Conservation (phyloP, 2,329 filamentous ascomycete genomes). For the Arthrobotrys pseudoclavata region DNA sequence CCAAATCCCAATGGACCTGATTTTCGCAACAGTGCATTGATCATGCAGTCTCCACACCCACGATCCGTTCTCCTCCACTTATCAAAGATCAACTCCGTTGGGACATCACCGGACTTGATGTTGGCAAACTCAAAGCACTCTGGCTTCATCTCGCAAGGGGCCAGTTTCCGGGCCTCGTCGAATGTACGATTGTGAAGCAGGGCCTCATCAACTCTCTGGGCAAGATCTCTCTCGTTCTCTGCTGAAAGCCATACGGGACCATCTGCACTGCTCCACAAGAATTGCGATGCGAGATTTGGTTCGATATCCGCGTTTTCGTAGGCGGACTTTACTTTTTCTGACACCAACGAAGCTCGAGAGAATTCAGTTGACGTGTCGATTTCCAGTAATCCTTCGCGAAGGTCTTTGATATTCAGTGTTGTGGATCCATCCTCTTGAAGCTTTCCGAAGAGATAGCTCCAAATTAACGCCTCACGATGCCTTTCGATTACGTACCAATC, state of each 20-base stretch:
- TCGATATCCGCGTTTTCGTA: conserved; percentile 35
- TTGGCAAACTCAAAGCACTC: conserved; percentile 39
- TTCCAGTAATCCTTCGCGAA: background rate
- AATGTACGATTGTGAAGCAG: conserved; percentile 8
- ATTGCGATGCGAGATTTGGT: conserved; percentile 26
- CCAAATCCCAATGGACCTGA: conserved; percentile 33
- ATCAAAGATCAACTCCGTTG: conserved; percentile 38
- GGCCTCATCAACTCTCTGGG: conserved; percentile 26
- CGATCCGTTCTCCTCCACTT: conserved; percentile 37
- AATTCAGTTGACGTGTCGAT: conserved; percentile 37
- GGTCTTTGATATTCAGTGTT: conserved; percentile 18
- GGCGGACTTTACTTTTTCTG: conserved; percentile 2
- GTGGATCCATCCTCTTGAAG: conserved; percentile 24
- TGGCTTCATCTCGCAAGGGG: conserved; percentile 34
- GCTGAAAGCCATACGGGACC: conserved; percentile 47
- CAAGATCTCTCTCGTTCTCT: conserved; percentile 38
- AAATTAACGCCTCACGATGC: conserved; percentile 41
- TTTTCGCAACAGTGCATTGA: conserved; percentile 39
- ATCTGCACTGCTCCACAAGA: conserved; percentile 47
- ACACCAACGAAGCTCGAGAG: conserved; percentile 20
- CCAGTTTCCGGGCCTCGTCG: conserved; percentile 28
- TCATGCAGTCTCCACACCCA: conserved; percentile 51
- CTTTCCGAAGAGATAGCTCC: conserved; percentile 45
- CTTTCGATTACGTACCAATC: conserved; percentile 55
- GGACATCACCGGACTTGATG: background rate